Percentiles rank a stretch among this genome's conserved stretches.
phyloP scores from a whole-genome alignment of 2,329 filamentous ascomycete genomes.

The Fusarium sp. region DNA sequence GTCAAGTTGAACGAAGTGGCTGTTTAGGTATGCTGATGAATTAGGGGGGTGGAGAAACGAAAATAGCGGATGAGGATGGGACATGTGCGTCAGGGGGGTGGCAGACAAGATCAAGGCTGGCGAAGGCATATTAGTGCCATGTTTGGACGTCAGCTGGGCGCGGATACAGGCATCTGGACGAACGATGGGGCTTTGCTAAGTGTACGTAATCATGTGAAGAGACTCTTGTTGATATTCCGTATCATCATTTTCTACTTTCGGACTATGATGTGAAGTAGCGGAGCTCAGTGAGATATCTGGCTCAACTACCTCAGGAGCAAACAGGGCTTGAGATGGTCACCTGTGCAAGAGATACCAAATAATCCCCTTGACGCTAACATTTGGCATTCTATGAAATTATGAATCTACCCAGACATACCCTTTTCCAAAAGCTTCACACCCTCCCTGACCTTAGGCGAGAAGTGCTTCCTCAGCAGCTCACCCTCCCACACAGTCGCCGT shows the following conservation, averaged over 20 bases:
- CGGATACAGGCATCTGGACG: neutral
- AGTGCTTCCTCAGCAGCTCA: conserved; percentile 84
- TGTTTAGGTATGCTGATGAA: neutral
- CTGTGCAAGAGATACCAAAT: neutral
- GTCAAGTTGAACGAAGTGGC: neutral
- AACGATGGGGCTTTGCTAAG: neutral
- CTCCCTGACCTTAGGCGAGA: conserved; percentile 83
- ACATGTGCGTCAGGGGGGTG: neutral
- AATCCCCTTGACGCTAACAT: neutral
- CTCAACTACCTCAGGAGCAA: neutral
- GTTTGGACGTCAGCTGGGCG: neutral
- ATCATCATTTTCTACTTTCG: neutral
- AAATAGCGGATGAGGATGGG: neutral
- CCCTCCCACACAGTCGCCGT: conserved; percentile 93
- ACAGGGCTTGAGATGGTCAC: neutral
- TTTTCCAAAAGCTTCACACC: conserved; percentile 74
- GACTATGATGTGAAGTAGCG: neutral
- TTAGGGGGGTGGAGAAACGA: neutral
- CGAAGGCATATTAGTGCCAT: neutral
- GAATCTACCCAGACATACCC: conserved; percentile 56
- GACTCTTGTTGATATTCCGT: neutral
- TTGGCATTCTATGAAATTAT: neutral
- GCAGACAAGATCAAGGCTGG: neutral
- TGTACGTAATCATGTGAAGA: conserved; percentile 14
- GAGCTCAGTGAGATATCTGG: neutral